Conservation (phyloP, 2,329 filamentous ascomycete species). For the Aschersonia sp. region DNA sequence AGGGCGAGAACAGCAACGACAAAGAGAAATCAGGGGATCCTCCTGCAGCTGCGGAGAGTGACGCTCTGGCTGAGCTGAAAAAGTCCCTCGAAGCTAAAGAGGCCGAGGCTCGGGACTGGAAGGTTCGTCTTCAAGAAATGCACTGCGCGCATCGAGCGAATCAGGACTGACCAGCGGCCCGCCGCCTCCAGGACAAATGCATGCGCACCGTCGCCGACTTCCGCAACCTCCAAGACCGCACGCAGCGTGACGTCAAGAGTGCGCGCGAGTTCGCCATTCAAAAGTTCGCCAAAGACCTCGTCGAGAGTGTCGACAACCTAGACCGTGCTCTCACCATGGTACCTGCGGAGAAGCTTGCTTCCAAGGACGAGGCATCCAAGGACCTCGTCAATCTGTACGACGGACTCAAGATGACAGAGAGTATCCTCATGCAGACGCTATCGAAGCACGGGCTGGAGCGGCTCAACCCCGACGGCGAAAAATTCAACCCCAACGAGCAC, state of each 20-base stretch:
- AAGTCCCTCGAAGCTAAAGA: conserved; percentile 38
- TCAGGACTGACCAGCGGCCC: no score
- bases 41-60: conserved; percentile 11
- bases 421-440: conserved; percentile 71
- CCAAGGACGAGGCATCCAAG: conserved; percentile 39
- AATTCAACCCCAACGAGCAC: conserved; percentile 93
- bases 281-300: conserved; percentile 85
- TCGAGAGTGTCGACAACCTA: conserved; percentile 93
- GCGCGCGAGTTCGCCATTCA: conserved; percentile 91
- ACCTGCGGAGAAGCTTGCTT: conserved; percentile 54
- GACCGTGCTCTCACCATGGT: conserved; percentile 81
- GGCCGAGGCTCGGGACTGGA: conserved; percentile 54
- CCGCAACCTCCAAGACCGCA: conserved; percentile 94
- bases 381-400: conserved; percentile 73
- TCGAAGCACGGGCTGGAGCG: conserved; percentile 90
- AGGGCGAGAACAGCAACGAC: conserved; percentile 7
- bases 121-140: conserved; percentile 39
- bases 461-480: conserved; percentile 68
- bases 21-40: no score
- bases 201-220: conserved; percentile 90
- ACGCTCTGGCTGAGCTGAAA: conserved; percentile 29
- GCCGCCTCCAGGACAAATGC: conserved; percentile 63
- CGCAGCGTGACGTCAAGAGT: conserved; percentile 72
- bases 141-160: no score
- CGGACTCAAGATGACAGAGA: conserved; percentile 90